Evolutionary conservation across 306 rosid species (phyloP).

Genomic region (Styphnolobium japonicum): DNA sequence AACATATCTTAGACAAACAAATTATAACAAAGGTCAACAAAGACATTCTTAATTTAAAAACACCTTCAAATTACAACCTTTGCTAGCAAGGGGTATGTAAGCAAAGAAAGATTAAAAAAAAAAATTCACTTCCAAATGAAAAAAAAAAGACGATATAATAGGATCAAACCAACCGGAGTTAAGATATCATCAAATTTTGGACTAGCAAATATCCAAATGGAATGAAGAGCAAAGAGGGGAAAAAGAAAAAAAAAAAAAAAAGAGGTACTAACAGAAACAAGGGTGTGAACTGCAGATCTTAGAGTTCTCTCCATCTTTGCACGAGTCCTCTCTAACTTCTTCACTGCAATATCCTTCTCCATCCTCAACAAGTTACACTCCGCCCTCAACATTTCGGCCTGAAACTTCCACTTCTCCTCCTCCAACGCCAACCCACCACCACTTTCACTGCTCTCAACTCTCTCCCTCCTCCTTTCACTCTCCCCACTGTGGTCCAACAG

Average conservation of each 20-base stretch:
- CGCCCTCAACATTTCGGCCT: slow-evolving; percentile 88
- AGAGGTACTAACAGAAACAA: slow-evolving; percentile 65
- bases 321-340: slow-evolving; percentile 59
- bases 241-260: neutral
- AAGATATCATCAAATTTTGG: neutral
- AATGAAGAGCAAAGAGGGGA: neutral
- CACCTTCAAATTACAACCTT: neutral
- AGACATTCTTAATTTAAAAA: neutral
- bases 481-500: slow-evolving; percentile 43
- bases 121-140: neutral
- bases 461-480: slow-evolving; percentile 53
- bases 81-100: no score
- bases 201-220: neutral
- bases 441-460: slow-evolving; percentile 41
- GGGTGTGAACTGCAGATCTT: slow-evolving; percentile 64
- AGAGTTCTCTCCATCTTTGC: slow-evolving; percentile 59
- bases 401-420: slow-evolving; percentile 89
- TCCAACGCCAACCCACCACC: slow-evolving; percentile 34
- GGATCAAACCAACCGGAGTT: neutral
- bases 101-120: neutral
- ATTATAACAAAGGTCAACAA: neutral
- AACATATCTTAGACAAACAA: neutral
- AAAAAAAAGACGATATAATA: neutral
- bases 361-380: slow-evolving; percentile 90
- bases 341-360: slow-evolving; percentile 78